Conservation (phyloP, 1,284 basidiomycete genomes). For the Dichomitus squalens region DNA sequence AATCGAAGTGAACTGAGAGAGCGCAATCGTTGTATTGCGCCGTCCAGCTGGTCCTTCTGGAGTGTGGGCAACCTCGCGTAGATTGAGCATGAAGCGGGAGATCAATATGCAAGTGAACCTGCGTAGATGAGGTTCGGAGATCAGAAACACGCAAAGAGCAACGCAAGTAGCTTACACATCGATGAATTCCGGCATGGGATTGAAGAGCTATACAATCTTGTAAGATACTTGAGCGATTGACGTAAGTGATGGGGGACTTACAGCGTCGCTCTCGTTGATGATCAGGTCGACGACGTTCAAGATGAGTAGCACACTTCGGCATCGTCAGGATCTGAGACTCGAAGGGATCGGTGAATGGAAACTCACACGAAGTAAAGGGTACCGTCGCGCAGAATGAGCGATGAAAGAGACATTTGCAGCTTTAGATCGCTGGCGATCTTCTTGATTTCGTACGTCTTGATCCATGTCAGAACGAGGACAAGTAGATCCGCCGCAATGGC, state of each 20-base stretch:
- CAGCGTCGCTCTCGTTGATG: slow-evolving; percentile 6
- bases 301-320: slow-evolving; percentile 5
- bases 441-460: slow-evolving; percentile 19
- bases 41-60: background rate
- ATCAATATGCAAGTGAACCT: slow-evolving; percentile 19
- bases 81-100: slow-evolving; percentile 22
- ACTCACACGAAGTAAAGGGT: slow-evolving; percentile 20
- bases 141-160: background rate
- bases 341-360: background rate
- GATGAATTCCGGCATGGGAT: slow-evolving; percentile 17
- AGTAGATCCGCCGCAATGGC: slow-evolving; percentile 18
- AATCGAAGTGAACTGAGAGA: slow-evolving; percentile 6
- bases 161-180: slow-evolving; percentile 5
- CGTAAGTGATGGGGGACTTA: background rate
- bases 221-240: too few species aligned
- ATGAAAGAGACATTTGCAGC: slow-evolving; percentile 8
- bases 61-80: slow-evolving; percentile 16
- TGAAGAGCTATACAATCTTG: slow-evolving; percentile 1
- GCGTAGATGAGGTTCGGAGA: too few species aligned
- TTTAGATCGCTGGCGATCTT: background rate
- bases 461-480: slow-evolving; percentile 18
- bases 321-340: background rate
- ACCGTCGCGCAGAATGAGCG: slow-evolving; percentile 17
- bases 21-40: background rate
- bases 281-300: slow-evolving; percentile 12